These are phyloP conservation scores for Dentipellis sp. DNA, from an alignment of 768 basidiomycete genomes.

Conservation along the genomic window DNA sequence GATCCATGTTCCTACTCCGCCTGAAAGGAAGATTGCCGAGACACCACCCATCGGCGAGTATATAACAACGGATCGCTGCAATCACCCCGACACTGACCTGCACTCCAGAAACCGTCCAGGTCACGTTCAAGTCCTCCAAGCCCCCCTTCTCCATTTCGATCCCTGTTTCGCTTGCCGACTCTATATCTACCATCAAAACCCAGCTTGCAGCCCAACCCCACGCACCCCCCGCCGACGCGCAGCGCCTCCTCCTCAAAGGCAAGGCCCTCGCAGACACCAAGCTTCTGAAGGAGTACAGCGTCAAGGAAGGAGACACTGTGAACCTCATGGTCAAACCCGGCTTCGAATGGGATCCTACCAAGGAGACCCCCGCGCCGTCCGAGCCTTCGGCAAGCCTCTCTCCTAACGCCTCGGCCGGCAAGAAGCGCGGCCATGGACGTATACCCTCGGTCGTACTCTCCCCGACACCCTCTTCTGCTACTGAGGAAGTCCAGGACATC, in stretches of 20 bases:
- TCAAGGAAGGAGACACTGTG: slow-evolving; percentile 72
- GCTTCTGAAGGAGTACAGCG: slow-evolving; percentile 82
- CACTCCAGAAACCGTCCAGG: slow-evolving; percentile 35
- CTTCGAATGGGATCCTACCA: slow-evolving; percentile 51
- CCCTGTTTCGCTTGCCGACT: slow-evolving; percentile 69
- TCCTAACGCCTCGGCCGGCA: slow-evolving; percentile 15
- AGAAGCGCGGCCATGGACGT: slow-evolving; percentile 43
- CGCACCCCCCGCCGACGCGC: slow-evolving; percentile 72
- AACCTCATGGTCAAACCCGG: slow-evolving; percentile 84
- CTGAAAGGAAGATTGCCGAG: slow-evolving; percentile 34
- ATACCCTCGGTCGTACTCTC: slow-evolving; percentile 76
- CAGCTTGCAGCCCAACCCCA: slow-evolving; percentile 56
- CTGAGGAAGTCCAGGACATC: slow-evolving; percentile 44
- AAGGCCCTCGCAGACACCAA: slow-evolving; percentile 88
- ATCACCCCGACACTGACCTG: not conserved
- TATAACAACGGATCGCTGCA: not conserved
- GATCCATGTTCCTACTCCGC: slow-evolving; percentile 54
- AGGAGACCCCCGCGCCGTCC: slow-evolving; percentile 21
- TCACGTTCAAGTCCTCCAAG: slow-evolving; percentile 90
- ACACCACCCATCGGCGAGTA: slow-evolving; percentile 25
- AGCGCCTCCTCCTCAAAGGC: slow-evolving; percentile 87
- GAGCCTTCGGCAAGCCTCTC: slow-evolving; percentile 2
- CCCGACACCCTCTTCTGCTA: slow-evolving; percentile 53
- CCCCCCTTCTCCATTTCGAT: slow-evolving; percentile 72
- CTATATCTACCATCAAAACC: slow-evolving; percentile 71